Conservation (phyloP, 2,329 filamentous ascomycete genomes). For the Fusarium heterosporum region DNA sequence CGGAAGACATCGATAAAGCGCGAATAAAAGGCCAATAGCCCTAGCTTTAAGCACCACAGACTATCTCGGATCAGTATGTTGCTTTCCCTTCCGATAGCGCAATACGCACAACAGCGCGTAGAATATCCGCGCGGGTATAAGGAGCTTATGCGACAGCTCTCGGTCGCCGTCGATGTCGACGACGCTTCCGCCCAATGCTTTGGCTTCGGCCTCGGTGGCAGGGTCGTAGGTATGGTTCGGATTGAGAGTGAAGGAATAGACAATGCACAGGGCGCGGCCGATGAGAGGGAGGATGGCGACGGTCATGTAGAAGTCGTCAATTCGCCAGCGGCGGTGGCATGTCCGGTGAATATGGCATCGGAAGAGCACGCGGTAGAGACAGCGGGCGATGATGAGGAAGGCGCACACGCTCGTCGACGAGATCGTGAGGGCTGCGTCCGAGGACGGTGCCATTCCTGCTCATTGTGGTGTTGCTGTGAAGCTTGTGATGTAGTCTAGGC, state of each 20-base stretch:
- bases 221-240: conserved; percentile 43
- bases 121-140: conserved; percentile 47
- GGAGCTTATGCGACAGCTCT: conserved; percentile 44
- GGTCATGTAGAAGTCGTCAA: conserved; percentile 51
- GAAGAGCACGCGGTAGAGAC: conserved; percentile 45
- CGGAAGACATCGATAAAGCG: conserved; percentile 46
- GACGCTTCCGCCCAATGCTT: conserved; percentile 22
- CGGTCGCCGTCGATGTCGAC: conserved; percentile 36
- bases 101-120: conserved; percentile 48
- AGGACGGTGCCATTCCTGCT: conserved; percentile 40
- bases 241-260: conserved; percentile 45
- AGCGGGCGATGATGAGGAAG: conserved; percentile 47
- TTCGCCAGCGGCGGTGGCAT: conserved; percentile 50
- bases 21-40: conserved; percentile 48
- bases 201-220: conserved; percentile 39
- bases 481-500: background rate
- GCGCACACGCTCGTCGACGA: conserved; percentile 46
- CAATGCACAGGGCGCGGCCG: conserved; percentile 45
- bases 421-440: conserved; percentile 46
- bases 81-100: background rate
- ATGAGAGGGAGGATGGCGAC: conserved; percentile 48
- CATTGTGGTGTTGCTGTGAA: conserved; percentile 3
- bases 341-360: conserved; percentile 45
- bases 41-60: conserved; percentile 49
- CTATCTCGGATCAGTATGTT: conserved; percentile 34